These are phyloP conservation scores for Jacaranda mimosifolia DNA, from an alignment of 257 asterid genomes.

Conservation along the genomic window DNA sequence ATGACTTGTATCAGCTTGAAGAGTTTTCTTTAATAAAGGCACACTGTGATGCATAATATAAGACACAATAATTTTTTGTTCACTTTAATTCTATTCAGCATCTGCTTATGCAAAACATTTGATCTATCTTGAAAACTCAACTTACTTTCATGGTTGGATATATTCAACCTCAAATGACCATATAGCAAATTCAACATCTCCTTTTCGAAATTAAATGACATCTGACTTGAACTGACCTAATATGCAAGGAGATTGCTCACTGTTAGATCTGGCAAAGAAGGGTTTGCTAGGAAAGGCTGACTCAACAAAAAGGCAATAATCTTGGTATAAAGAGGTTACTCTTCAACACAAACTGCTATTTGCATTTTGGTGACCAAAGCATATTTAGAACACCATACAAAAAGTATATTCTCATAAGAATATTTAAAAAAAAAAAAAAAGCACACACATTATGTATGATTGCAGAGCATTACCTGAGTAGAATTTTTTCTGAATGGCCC, in stretches of 20 bases:
- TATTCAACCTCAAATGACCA: background rate
- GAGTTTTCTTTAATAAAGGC: background rate
- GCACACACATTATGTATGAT: slow-evolving; percentile 18
- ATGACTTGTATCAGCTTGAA: background rate
- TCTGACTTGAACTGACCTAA: background rate
- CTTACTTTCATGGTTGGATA: background rate
- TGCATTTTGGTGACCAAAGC: background rate
- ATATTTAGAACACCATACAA: background rate
- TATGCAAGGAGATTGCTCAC: slow-evolving; percentile 9
- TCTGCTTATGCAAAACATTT: background rate
- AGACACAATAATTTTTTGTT: background rate
- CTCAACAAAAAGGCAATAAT: background rate
- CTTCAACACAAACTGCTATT: background rate
- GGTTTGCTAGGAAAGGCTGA: background rate
- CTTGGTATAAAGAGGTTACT: slow-evolving; percentile 1
- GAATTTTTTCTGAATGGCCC: slow-evolving; percentile 43
- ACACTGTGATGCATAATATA: background rate
- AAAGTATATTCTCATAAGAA: background rate
- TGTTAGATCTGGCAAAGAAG: background rate
- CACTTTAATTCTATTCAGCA: slow-evolving; percentile 8
- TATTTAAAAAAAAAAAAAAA: too few species aligned
- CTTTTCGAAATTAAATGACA: background rate
- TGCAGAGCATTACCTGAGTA: slow-evolving; percentile 52
- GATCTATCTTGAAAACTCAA: background rate
- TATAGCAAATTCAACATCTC: background rate